A percentile compares a stretch with the other conserved stretches of the same genome.
phyloP scores from a whole-genome alignment of 2,329 filamentous ascomycete genomes.

The Pseudocercospora pini-densiflorae region DNA sequence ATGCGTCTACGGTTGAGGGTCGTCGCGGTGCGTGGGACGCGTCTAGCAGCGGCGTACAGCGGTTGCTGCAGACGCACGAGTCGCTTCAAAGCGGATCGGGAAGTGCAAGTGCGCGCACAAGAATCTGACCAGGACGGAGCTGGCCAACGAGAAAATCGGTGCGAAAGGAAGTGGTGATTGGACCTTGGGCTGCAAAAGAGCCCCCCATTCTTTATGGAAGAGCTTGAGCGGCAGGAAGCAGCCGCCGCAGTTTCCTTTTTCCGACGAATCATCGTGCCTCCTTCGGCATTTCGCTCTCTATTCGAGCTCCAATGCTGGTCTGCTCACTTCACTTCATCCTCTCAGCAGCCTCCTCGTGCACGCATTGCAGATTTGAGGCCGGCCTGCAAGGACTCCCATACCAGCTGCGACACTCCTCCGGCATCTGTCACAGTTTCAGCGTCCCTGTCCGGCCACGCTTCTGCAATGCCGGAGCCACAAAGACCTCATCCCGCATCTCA shows the following conservation, averaged over 20 bases:
- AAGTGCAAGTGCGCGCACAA: not conserved
- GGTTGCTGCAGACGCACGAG: conserved; percentile 7
- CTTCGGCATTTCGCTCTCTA: conserved; percentile 1
- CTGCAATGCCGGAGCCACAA: conserved; percentile 4
- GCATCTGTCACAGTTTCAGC: not conserved
- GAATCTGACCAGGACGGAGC: not conserved
- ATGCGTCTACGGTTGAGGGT: not conserved
- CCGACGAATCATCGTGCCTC: conserved; percentile 5
- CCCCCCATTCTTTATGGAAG: conserved; percentile 3
- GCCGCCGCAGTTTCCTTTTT: not conserved
- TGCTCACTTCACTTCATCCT: conserved; percentile 15
- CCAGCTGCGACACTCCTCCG: conserved; percentile 9
- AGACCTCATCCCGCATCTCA: conserved; percentile 20
- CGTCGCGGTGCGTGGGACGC: conserved; percentile 1
- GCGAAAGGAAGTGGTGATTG: conserved; percentile 14
- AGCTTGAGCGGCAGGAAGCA: conserved; percentile 7
- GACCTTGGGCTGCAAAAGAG: conserved; percentile 7
- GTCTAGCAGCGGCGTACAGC: conserved; percentile 5
- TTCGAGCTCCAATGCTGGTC: not conserved
- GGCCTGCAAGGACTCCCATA: conserved; percentile 5
- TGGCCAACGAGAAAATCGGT: conserved; percentile 15
- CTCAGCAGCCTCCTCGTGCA: not conserved
- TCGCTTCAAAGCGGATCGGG: conserved; percentile 4
- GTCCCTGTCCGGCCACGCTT: not conserved
- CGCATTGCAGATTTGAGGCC: not conserved